Base-by-base conservation (phyloP, 495 filamentous ascomycete species). In the Poronia punctata region DNA sequence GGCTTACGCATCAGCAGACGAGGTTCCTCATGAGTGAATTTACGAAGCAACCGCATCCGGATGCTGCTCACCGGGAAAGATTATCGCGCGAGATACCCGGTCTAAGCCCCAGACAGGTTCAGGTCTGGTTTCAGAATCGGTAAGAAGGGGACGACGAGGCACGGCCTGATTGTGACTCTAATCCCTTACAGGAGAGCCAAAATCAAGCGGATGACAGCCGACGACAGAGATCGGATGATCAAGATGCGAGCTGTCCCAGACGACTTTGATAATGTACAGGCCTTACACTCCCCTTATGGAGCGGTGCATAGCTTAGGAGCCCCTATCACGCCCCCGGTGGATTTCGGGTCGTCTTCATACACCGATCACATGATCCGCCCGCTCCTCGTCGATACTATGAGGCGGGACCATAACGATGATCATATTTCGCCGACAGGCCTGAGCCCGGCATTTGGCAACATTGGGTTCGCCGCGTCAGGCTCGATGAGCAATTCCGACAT, bases 101-200 rank as follows among this genome's bases (percentile, higher is more conserved):
- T 7, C 67, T 97, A 30, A 95, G 85, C 44, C 87, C 90, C 27
- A 79, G 90, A 43, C 90, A 97, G 58, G 90, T 97, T 7, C 90
- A 97, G 67, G 90, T 97, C 43, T 97, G 90, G 90, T 97, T 97
- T 62, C 90, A 97, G 64, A 97, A 97, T 64, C 79, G 90, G 90
- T 46, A 24, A 46, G 43, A 12, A 29, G 4, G 7, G 17, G 18
- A 19, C 7, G 19, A 12, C 10, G 28, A 37, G 1, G 17, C 11
- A 10, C 7, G 11, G 12, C 21, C n/a, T n/a, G 7, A 7, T 28
- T 12, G 0, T 21, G 24, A 33, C 45, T 34, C 54, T 68, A 51
- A 67, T 58, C 34, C 21, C 50, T 40, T 35, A 39, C 46, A 97
- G 90, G 65, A 71, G 90, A 59, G 90, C 90, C 16, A 97, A 97